Percentiles rank a stretch among this genome's conserved stretches.
These are phyloP conservation scores for Scedosporium aurantiacum DNA, from an alignment of 2,329 filamentous ascomycete genomes.

Conservation along the genomic window DNA sequence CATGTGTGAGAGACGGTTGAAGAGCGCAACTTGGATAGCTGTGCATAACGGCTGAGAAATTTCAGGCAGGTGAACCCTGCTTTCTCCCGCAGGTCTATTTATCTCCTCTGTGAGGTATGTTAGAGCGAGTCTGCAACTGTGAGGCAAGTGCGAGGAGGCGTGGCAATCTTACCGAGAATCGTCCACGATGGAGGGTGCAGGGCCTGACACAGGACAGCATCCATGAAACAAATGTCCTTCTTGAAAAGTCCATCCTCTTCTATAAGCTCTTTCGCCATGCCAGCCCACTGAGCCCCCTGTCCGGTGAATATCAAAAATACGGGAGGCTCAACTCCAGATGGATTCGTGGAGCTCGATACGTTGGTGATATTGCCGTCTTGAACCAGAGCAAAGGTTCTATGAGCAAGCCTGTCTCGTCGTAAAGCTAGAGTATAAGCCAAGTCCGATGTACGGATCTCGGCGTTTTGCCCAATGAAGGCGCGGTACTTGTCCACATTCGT, in stretches of 20 bases:
- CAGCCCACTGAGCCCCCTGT: slow-evolving; percentile 4
- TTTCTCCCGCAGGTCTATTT: slow-evolving; percentile 19
- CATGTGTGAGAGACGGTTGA: slow-evolving; percentile 31
- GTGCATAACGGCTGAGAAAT: slow-evolving; percentile 33
- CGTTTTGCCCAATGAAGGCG: slow-evolving; percentile 12
- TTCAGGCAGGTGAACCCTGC: slow-evolving; percentile 24
- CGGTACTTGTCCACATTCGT: slow-evolving; percentile 10
- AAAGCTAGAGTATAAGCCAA: slow-evolving; percentile 20
- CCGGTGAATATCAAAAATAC: slow-evolving; percentile 9
- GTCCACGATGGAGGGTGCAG: slow-evolving; percentile 21
- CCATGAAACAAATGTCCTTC: slow-evolving; percentile 11
- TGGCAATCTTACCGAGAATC: not conserved
- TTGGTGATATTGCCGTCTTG: not conserved
- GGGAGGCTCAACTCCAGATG: not conserved
- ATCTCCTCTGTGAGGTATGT: slow-evolving; percentile 24
- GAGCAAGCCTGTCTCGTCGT: slow-evolving; percentile 17
- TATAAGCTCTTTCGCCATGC: slow-evolving; percentile 2
- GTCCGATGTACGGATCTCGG: slow-evolving; percentile 8
- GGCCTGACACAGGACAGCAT: slow-evolving; percentile 20
- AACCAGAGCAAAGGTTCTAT: slow-evolving; percentile 16
- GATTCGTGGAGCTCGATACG: slow-evolving; percentile 12
- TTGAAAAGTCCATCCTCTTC: slow-evolving; percentile 12
- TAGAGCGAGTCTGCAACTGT: not conserved
- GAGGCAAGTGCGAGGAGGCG: not conserved
- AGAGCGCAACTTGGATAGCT: slow-evolving; percentile 35